Base-by-base conservation (phyloP, 192 early-diverging fungal species). In the Coemansia sp. region DNA sequence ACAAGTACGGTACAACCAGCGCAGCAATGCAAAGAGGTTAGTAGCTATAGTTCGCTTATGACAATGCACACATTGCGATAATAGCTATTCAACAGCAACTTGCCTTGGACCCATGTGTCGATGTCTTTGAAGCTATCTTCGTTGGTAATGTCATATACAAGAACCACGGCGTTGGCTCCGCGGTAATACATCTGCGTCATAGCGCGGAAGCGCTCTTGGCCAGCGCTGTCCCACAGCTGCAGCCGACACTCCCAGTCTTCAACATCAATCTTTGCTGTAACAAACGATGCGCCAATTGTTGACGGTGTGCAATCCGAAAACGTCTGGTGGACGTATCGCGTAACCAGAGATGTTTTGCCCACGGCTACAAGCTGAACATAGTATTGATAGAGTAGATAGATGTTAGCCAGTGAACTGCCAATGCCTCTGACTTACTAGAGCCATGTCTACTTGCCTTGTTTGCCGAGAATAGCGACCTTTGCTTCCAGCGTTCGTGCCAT, bases 101-200 rank as follows among this genome's bases (percentile, higher is more conserved):
- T 64, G 66, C 76, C 79, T 64, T 75, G 63, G 3, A 91, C 81
- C 89, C 89, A 91, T 25, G 87, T 84, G 41, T 83, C 83, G 61
- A 91, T 79, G 51, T 89, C 87, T 65, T 70, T 65, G 62, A 91
- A 91, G 51, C 87, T 88, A 41, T 88, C 83, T 59, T 88, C 84
- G 72, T 78, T 88, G 24, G 89, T 89, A 38, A 91, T 85, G 66
- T 91, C 89, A 59, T 89, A 91, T 52, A 91, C 89, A 17, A 91
- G 67, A 45, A 91, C 80, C 11, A 87, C 87, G 11, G 89, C 89
- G 41, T 89, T 85, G 43, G 89, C 87, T 1, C 89, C 89, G 51
- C 89, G 86, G 59, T 91, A 91, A 61, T 89, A 91, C 83, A 88
- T 86, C 56, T 86, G 86, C n/a, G 88, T 84, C 87, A 90, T 89